These are phyloP conservation scores for Lactifluus piperatus DNA, from an alignment of 768 basidiomycete species.

Conservation along the genomic window DNA sequence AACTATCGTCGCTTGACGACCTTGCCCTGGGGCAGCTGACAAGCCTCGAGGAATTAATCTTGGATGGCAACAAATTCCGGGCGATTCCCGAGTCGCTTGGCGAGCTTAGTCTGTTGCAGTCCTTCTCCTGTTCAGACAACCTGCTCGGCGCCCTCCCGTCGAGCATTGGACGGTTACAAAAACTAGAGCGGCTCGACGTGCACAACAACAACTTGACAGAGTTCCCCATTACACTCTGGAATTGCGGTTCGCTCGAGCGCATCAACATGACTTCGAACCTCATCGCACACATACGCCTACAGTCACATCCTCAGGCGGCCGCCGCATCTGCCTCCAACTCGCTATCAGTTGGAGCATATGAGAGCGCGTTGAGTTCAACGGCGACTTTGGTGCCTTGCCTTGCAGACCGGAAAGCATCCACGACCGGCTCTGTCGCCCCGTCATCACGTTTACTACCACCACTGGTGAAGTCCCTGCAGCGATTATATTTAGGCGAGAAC, in stretches of 20 bases:
- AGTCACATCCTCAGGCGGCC: slow-evolving; percentile 30
- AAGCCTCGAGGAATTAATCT: slow-evolving; percentile 58
- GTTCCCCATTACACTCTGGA: slow-evolving; percentile 74
- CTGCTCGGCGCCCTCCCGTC: slow-evolving; percentile 66
- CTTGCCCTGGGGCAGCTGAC: slow-evolving; percentile 62
- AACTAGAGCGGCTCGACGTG: slow-evolving; percentile 68
- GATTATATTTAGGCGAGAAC: slow-evolving; percentile 88
- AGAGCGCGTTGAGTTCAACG: slow-evolving; percentile 14
- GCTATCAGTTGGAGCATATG: neutral
- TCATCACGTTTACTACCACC: slow-evolving; percentile 35
- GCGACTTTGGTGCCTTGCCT: neutral
- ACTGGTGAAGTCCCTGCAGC: slow-evolving; percentile 62
- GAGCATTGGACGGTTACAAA: slow-evolving; percentile 67
- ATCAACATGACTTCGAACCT: slow-evolving; percentile 90
- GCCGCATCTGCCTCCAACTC: slow-evolving; percentile 12
- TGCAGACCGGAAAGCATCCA: slow-evolving; percentile 39
- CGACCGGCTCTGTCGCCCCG: slow-evolving; percentile 23
- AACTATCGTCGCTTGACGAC: slow-evolving; percentile 77
- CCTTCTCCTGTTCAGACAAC: slow-evolving; percentile 88
- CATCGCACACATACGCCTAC: slow-evolving; percentile 62
- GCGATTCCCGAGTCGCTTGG: slow-evolving; percentile 79
- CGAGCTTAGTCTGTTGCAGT: slow-evolving; percentile 57
- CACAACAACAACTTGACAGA: slow-evolving; percentile 85
- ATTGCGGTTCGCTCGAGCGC: slow-evolving; percentile 57
- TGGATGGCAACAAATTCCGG: slow-evolving; percentile 84